Evolutionary conservation across 1,284 basidiomycete genomes (phyloP), one percentile per base, ranked within the genome.

Genomic region (Ceratorhiza oryzae-sativae): DNA sequence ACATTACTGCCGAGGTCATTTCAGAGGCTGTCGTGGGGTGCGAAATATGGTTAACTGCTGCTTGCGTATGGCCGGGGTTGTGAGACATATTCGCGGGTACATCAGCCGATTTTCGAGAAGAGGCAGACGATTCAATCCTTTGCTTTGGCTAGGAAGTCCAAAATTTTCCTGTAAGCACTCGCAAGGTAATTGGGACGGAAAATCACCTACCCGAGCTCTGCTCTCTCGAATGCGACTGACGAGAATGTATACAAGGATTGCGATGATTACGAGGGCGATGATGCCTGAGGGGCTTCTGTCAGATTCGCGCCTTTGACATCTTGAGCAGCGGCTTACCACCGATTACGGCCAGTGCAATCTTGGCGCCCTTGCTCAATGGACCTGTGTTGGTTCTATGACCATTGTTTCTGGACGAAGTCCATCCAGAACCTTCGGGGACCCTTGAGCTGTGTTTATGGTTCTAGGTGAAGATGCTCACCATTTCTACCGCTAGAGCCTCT

Each of bases 1-100:
- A 55, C 67, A 59, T 58, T 8, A 59, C 67, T 13, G 67, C 67
- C n/a, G 67, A 71, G 15, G 65, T 68, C 32, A 68, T n/a, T 34
- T 68, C 65, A 2, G 65, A 51, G 30, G 36, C 51, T 3, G 65
- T 68, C 6, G 34, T 32, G 8, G 53, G 65, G 27, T 45, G 36
- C 3, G 65, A 32, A 5, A 45, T 25, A n/a, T 39, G 53, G 39
- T 56, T 48, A 18, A 68, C 65, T 13, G 65, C 65, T 15, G 51
- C 27, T 58, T 68, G 65, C n/a, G 65, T 68, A 58, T 68, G 65
- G 18, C 65, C 51, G 27, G 65, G 65, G 27, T 68, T 71, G 30
- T 71, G 67, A 1, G 67, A 58, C 32, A 71, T 60, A 10, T 42
- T 25, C 23, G 41, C 58, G 12, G 23, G 27, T 8, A 1, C n/a